Evolutionary conservation across 106 monocot genomes (phyloP), one percentile per base, ranked within the genome.

Genomic region (Dioscorea alata): DNA sequence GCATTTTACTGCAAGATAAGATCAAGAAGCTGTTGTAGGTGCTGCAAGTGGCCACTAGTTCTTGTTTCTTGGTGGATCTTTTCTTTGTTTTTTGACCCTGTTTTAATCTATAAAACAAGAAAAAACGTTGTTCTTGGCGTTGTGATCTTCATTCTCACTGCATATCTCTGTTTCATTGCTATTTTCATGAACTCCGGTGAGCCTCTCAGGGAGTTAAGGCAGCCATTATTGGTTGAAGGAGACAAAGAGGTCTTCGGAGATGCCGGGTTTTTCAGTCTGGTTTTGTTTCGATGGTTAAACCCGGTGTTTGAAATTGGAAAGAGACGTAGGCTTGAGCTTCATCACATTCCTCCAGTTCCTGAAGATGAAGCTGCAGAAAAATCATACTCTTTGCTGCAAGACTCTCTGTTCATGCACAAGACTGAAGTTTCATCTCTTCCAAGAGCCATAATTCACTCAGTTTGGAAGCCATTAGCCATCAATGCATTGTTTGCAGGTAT

Each of bases 231-330:
- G 28, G 13, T 34, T n/a, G 65, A 50, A 21, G 75, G 59, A 19
- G 60, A 69, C 32, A 21, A 13, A 20, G 64, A 65, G 12, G 19
- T 3, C 6, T 93, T 81, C 33, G 73, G 79, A 5, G 31, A 12
- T n/a, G 85, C 87, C 0, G 83, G 89, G 22, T 22, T 72, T 28
- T 90, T 87, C 87, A 90, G 94, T 59, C 75, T 50, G 61, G 71
- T 88, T 0, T 83, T 80, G 13, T 95, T 95, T 50, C 60, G 50
- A 24, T 95, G 94, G 94, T 63, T 95, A 24, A 95, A 95, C 53
- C 91, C 88, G 13, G 68, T 95, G 1, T 88, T 94, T 33, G 76
- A 78, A 25, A 78, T 52, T 56, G 94, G 87, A 13, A 61, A 80
- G n/a, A 23, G 12, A 14, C 51, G 75, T 57, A 78, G 82, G 60